These are phyloP conservation scores for Cyathus striatus DNA, from an alignment of 768 basidiomycete species.

Conservation along the genomic window DNA sequence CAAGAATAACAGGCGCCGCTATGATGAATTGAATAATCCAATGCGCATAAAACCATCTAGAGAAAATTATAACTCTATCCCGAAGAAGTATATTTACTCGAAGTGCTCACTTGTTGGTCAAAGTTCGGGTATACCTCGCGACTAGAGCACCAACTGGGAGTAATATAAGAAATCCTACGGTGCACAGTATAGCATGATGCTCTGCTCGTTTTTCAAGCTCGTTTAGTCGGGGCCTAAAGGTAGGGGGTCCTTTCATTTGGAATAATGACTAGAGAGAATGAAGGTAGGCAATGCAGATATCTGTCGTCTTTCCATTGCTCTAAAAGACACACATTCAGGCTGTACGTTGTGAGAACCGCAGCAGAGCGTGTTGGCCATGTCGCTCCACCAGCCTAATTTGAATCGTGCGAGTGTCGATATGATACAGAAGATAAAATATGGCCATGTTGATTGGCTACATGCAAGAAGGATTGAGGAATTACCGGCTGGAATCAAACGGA, in stretches of 20 bases:
- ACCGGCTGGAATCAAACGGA: background rate
- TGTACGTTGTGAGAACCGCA: constrained; percentile 9
- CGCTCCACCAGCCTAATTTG: background rate
- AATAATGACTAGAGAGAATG: background rate
- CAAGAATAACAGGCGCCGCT: constrained; percentile 48
- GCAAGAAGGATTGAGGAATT: background rate
- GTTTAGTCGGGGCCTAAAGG: constrained; percentile 4
- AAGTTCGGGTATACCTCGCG: constrained; percentile 50
- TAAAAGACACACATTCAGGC: background rate
- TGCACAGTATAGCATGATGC: constrained; percentile 47
- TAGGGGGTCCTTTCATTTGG: too few relatives aligned
- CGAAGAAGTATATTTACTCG: background rate
- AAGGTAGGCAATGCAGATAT: background rate
- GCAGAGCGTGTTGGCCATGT: constrained; percentile 6
- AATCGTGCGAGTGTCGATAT: too few relatives aligned
- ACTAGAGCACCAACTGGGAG: constrained; percentile 55
- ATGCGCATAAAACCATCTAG: constrained; percentile 48
- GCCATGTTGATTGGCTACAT: background rate
- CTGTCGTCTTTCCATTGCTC: background rate
- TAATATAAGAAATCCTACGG: constrained; percentile 49
- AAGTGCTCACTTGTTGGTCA: constrained; percentile 33
- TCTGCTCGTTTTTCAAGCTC: constrained; percentile 28
- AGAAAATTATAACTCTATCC: constrained; percentile 1
- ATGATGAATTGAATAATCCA: constrained; percentile 44
- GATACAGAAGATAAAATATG: too few relatives aligned